Percentiles rank a stretch among this genome's conserved stretches.
Evolutionary conservation across 192 early-diverging fungal genomes (phyloP).

Genomic region (Diversispora eburnea): DNA sequence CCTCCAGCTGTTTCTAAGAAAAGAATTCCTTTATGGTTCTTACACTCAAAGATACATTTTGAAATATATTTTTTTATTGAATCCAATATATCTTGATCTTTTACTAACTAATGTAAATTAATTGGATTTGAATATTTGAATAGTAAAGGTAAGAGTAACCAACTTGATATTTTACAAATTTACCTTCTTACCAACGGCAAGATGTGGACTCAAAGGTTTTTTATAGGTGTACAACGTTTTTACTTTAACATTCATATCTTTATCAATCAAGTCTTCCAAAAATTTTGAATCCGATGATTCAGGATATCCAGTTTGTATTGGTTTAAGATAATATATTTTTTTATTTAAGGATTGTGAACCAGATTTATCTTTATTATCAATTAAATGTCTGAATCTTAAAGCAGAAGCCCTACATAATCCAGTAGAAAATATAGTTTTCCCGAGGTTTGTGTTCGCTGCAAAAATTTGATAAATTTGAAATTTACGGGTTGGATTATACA

Average conservation of each 20-base stretch:
- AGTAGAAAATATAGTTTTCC: slow-evolving; percentile 75
- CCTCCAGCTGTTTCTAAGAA: slow-evolving; percentile 82
- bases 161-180: slow-evolving; percentile 3
- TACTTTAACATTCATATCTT: slow-evolving; percentile 29
- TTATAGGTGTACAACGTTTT: slow-evolving; percentile 59
- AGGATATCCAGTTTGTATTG: slow-evolving; percentile 82
- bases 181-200: slow-evolving; percentile 52
- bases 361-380: not conserved
- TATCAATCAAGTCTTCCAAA: not conserved
- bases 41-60: slow-evolving; percentile 29
- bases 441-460: slow-evolving; percentile 78
- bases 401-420: slow-evolving; percentile 61
- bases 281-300: slow-evolving; percentile 69
- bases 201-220: slow-evolving; percentile 74
- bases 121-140: not conserved
- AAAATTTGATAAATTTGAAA: slow-evolving; percentile 67
- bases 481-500: slow-evolving; percentile 43
- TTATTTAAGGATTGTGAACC: not conserved
- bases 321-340: slow-evolving; percentile 70
- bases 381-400: not conserved
- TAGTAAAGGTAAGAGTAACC: not conserved
- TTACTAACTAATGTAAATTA: slow-evolving; percentile 35
- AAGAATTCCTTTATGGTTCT: slow-evolving; percentile 38
- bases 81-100: slow-evolving; percentile 42
- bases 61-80: slow-evolving; percentile 41